These are phyloP conservation scores for Penicillium digitatum DNA, from an alignment of 2,329 filamentous ascomycete species.

Conservation along the genomic window DNA sequence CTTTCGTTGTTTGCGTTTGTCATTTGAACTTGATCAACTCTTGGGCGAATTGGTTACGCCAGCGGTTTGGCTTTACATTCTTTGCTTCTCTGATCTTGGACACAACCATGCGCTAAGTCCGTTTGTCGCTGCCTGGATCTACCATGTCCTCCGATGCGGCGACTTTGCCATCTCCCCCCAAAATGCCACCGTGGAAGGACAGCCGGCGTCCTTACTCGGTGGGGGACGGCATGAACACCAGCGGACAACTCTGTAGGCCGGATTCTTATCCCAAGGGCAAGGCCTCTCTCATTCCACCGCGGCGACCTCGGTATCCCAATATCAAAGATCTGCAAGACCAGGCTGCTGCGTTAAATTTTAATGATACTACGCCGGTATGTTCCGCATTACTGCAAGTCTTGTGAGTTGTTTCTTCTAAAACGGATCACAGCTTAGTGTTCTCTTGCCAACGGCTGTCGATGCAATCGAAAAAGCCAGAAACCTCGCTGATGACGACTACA, in stretches of 20 bases:
- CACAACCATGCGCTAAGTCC: slow-evolving; percentile 27
- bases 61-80: neutral
- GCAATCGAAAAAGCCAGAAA: slow-evolving; percentile 34
- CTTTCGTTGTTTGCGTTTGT: slow-evolving; percentile 6
- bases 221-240: slow-evolving; percentile 29
- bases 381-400: neutral
- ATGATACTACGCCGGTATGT: slow-evolving; percentile 32
- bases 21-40: neutral
- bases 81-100: neutral
- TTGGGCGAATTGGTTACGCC: neutral
- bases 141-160: slow-evolving; percentile 41
- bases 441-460: slow-evolving; percentile 36
- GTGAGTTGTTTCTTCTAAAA: slow-evolving; percentile 20
- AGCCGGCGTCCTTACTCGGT: slow-evolving; percentile 25
- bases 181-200: slow-evolving; percentile 34
- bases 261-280: slow-evolving; percentile 25
- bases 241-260: slow-evolving; percentile 24
- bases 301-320: slow-evolving; percentile 34
- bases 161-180: slow-evolving; percentile 35
- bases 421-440: slow-evolving; percentile 30
- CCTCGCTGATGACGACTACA: slow-evolving; percentile 37
- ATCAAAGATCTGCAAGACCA: slow-evolving; percentile 42
- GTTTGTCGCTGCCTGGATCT: slow-evolving; percentile 17
- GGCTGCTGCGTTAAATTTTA: slow-evolving; percentile 33
- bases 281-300: slow-evolving; percentile 11